Percentiles rank a stretch among this genome's conserved stretches.
These are phyloP conservation scores for Chalciporus pseudorubinellus DNA, from an alignment of 768 basidiomycete genomes.

Conservation along the genomic window DNA sequence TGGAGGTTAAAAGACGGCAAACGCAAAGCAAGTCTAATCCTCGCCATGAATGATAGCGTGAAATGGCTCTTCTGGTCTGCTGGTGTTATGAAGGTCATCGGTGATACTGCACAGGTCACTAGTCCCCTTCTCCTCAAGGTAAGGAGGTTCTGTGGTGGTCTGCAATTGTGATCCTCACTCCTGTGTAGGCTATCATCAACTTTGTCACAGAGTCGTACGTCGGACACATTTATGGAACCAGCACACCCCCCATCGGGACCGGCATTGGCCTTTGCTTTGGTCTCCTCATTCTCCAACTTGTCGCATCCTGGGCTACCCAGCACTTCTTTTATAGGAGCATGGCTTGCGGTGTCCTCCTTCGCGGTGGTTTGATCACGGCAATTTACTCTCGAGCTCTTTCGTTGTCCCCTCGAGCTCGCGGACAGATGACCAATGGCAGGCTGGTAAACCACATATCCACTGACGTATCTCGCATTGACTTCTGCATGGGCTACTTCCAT, in stretches of 20 bases:
- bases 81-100: constrained; percentile 56
- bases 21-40: constrained; percentile 57
- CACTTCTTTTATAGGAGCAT: constrained; percentile 82
- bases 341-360: constrained; percentile 74
- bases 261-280: constrained; percentile 77
- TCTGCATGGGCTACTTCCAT: constrained; percentile 77
- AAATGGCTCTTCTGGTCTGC: constrained; percentile 77
- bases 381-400: constrained; percentile 78
- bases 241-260: constrained; percentile 43
- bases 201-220: constrained; percentile 64
- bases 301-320: constrained; percentile 65
- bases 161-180: neutral
- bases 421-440: constrained; percentile 80
- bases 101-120: constrained; percentile 70
- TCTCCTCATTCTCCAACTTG: constrained; percentile 65
- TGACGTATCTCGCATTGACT: constrained; percentile 89
- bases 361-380: constrained; percentile 83
- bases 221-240: constrained; percentile 39
- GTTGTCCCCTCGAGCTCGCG: constrained; percentile 76
- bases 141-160: constrained; percentile 3
- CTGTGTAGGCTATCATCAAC: constrained; percentile 58
- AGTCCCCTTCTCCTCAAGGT: constrained; percentile 80
- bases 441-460: constrained; percentile 93
- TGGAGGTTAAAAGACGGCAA: constrained; percentile 67
- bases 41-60: constrained; percentile 75